These are phyloP conservation scores for Helotiales sp. DNA, from an alignment of 2,329 filamentous ascomycete species.

Conservation along the genomic window DNA sequence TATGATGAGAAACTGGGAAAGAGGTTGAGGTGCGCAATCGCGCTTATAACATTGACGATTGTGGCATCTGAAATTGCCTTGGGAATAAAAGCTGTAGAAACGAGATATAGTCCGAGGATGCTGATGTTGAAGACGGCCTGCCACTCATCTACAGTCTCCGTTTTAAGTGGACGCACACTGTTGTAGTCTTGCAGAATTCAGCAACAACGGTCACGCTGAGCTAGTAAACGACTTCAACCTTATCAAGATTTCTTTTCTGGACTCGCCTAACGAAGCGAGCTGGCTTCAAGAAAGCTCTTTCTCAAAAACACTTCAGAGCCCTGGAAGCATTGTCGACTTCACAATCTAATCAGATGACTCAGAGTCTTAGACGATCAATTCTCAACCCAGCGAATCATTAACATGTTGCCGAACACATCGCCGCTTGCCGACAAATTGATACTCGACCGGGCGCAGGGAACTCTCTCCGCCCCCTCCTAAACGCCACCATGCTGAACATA, in stretches of 20 bases:
- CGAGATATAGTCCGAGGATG: constrained; percentile 14
- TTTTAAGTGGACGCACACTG: not conserved
- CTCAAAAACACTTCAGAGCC: not conserved
- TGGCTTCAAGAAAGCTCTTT: not conserved
- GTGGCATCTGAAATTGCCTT: constrained; percentile 2
- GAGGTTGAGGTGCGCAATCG: constrained; percentile 27
- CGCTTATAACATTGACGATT: constrained; percentile 21
- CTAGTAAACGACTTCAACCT: too few species aligned
- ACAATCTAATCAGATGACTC: not conserved
- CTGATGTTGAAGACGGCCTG: constrained; percentile 11
- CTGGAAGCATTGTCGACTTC: not conserved
- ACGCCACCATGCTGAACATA: constrained; percentile 20
- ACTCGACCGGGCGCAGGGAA: constrained; percentile 6
- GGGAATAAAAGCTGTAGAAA: constrained; percentile 16
- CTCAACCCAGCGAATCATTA: not conserved
- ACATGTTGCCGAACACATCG: not conserved
- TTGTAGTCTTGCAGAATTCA: constrained; percentile 3
- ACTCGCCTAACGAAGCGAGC: not conserved
- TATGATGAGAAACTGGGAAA: constrained; percentile 46
- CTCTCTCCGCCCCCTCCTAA: constrained; percentile 20
- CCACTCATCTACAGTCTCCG: constrained; percentile 12
- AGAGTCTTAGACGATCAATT: not conserved
- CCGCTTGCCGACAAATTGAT: constrained; percentile 17
- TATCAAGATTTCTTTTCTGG: not conserved
- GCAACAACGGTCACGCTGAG: not conserved